Evolutionary conservation across 208 protist species (phyloP).

Genomic region (Acanthamoeba castellanii): DNA sequence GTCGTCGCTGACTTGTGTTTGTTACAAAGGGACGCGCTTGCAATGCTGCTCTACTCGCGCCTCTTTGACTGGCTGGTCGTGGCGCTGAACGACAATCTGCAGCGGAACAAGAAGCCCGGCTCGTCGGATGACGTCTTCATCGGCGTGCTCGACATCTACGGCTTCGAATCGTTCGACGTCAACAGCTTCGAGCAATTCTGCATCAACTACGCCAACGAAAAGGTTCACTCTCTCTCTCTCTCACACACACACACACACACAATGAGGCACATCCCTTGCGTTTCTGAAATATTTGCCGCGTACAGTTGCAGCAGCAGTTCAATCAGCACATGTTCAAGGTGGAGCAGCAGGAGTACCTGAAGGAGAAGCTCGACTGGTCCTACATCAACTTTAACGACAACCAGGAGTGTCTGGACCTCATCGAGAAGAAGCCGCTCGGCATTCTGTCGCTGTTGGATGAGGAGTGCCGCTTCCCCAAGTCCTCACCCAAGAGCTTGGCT

Average conservation of each 20-base stretch:
- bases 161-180: slow-evolving; percentile 93
- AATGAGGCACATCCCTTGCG: background rate
- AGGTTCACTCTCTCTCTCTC: slow-evolving; percentile 76
- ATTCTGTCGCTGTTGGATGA: slow-evolving; percentile 92
- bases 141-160: slow-evolving; percentile 94
- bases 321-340: slow-evolving; percentile 91
- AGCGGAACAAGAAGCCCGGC: slow-evolving; percentile 36
- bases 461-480: slow-evolving; percentile 89
- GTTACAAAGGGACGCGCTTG: slow-evolving; percentile 81
- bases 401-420: slow-evolving; percentile 63
- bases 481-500: slow-evolving; percentile 50
- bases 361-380: slow-evolving; percentile 85
- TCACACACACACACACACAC: background rate
- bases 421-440: slow-evolving; percentile 89
- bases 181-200: slow-evolving; percentile 96
- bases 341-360: slow-evolving; percentile 89
- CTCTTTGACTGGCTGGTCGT: slow-evolving; percentile 91
- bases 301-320: slow-evolving; percentile 93
- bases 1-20: too few relatives aligned
- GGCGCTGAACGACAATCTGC: slow-evolving; percentile 76
- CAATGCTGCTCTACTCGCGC: slow-evolving; percentile 86
- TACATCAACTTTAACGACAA: slow-evolving; percentile 89
- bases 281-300: background rate
- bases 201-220: slow-evolving; percentile 99
- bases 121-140: background rate